A percentile compares a stretch with the other conserved stretches of the same genome.
Conservation (phyloP, 2,329 filamentous ascomycete species). For the Xylariaceae sp. region DNA sequence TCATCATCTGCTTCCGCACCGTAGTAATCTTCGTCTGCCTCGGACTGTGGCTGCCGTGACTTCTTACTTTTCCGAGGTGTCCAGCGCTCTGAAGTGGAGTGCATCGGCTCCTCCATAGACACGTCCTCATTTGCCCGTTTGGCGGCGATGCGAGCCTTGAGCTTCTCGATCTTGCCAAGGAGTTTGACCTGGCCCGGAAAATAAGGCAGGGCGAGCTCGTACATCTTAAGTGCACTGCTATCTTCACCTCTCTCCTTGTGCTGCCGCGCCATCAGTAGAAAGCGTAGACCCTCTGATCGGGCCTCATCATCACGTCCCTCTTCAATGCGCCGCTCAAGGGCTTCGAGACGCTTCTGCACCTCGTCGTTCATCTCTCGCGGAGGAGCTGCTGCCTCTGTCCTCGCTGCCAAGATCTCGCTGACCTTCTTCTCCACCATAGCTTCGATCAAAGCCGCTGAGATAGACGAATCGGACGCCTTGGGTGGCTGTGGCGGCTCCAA, state of each 20-base stretch:
- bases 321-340: constrained; percentile 82
- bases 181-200: constrained; percentile 85
- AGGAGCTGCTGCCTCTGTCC: constrained; percentile 54
- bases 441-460: constrained; percentile 76
- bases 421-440: constrained; percentile 91
- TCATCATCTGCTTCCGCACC: constrained; percentile 39
- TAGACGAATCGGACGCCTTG: constrained; percentile 29
- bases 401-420: constrained; percentile 80
- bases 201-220: constrained; percentile 77
- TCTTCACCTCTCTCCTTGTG: constrained; percentile 83
- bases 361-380: constrained; percentile 66
- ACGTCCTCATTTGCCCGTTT: constrained; percentile 20
- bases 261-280: constrained; percentile 86
- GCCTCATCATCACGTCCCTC: constrained; percentile 65
- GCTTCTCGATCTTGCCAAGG: constrained; percentile 63
- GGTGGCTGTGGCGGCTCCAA: constrained; percentile 3
- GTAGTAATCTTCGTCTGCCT: constrained; percentile 30
- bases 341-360: constrained; percentile 76
- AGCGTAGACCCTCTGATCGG: constrained; percentile 78
- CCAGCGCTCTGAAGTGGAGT: constrained; percentile 9
- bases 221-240: constrained; percentile 75
- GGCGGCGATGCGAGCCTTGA: constrained; percentile 51
- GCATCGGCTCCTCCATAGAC: constrained; percentile 7
- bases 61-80: constrained; percentile 29
- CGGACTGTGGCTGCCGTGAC: constrained; percentile 18